These are phyloP conservation scores for Serendipita vermifera DNA, from an alignment of 768 basidiomycete genomes.

Conservation along the genomic window DNA sequence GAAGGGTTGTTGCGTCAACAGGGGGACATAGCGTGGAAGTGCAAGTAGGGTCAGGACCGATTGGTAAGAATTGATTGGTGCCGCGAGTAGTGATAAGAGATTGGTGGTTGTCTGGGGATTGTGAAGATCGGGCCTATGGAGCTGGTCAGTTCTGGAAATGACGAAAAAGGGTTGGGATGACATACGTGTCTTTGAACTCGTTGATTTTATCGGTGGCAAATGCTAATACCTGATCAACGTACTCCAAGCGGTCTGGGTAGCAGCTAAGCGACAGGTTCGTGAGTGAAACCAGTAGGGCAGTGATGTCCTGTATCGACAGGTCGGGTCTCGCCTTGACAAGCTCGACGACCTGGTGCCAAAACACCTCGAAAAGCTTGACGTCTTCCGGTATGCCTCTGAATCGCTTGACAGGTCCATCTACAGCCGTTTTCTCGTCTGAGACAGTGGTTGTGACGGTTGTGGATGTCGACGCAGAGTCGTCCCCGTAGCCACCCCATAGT, in stretches of 20 bases:
- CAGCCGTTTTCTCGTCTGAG: constrained; percentile 19
- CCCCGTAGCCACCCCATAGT: constrained; percentile 26
- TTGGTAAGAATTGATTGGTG: constrained; percentile 92
- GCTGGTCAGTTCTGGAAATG: constrained; percentile 9
- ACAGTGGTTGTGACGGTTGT: constrained; percentile 20
- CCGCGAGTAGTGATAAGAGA: constrained; percentile 80
- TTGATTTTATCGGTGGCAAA: constrained; percentile 80
- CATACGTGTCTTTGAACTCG: constrained; percentile 69
- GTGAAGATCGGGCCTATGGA: constrained; percentile 68
- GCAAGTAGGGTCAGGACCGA: constrained; percentile 96
- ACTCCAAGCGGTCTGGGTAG: constrained; percentile 93
- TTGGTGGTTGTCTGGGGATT: constrained; percentile 76
- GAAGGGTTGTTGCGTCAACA: constrained; percentile 78
- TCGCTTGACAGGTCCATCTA: constrained; percentile 42
- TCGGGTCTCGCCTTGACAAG: constrained; percentile 99
- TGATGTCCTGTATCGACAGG: constrained; percentile 93
- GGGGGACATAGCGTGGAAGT: constrained; percentile 74
- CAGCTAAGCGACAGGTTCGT: constrained; percentile 92
- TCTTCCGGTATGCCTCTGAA: constrained; percentile 93
- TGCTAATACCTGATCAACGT: constrained; percentile 87
- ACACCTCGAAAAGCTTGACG: constrained; percentile 93
- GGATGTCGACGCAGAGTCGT: no score
- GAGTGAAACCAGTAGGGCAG: constrained; percentile 87
- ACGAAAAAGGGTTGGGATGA: constrained; percentile 12
- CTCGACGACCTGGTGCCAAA: constrained; percentile 97